A percentile compares a stretch with the other conserved stretches of the same genome.
phyloP scores from a whole-genome alignment of 768 basidiomycete species.

The Lactifluus hygrophoroides region DNA sequence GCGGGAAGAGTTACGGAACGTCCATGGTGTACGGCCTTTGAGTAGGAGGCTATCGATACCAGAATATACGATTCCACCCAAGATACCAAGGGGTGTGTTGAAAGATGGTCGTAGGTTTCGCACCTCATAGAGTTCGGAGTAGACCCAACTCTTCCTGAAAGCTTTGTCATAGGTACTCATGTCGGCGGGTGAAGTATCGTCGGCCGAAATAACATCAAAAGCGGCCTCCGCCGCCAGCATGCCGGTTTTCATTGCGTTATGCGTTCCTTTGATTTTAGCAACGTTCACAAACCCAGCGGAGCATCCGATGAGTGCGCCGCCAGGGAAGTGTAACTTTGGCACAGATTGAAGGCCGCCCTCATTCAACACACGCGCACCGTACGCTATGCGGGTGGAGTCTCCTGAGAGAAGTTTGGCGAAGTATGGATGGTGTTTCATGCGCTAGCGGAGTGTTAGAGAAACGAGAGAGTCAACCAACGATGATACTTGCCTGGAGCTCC shows the following conservation, averaged over 20 bases:
- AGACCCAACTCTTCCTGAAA: constrained; percentile 75
- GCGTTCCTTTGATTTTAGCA: constrained; percentile 97
- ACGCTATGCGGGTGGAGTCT: constrained; percentile 68
- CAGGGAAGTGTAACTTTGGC: constrained; percentile 80
- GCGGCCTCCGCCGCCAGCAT: constrained; percentile 94
- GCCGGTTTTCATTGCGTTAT: constrained; percentile 98
- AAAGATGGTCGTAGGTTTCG: constrained; percentile 90
- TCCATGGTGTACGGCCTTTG: constrained; percentile 86
- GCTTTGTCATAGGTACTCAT: constrained; percentile 66
- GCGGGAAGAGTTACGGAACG: constrained; percentile 56
- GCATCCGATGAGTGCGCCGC: constrained; percentile 91
- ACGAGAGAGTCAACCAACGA: neutral
- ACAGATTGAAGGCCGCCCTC: constrained; percentile 93
- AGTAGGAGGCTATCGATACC: constrained; percentile 82
- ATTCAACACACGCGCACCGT: constrained; percentile 83
- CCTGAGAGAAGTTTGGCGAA: constrained; percentile 74
- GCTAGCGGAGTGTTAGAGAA: constrained; percentile 31
- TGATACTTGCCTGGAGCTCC: constrained; percentile 71
- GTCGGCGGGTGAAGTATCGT: constrained; percentile 34
- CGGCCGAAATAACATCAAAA: constrained; percentile 46
- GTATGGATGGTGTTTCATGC: constrained; percentile 96
- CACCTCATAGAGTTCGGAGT: constrained; percentile 79
- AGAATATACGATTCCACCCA: constrained; percentile 83
- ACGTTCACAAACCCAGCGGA: constrained; percentile 95
- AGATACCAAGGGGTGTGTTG: constrained; percentile 66